Percentiles rank a stretch among this genome's conserved stretches.
phyloP scores from a whole-genome alignment of 331 rosid species.

The Phaseolus coccineus region DNA sequence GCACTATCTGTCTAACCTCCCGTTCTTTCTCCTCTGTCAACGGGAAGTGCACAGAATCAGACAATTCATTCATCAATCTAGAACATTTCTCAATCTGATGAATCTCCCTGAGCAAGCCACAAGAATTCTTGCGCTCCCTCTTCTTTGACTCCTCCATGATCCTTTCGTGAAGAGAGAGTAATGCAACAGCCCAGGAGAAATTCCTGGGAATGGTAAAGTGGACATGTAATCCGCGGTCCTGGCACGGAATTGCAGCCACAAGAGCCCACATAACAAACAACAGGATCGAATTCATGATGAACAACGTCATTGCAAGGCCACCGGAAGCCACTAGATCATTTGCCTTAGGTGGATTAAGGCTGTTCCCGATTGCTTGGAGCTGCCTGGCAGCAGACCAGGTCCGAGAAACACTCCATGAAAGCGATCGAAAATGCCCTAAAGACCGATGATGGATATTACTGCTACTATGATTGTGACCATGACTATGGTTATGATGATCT shows the following conservation, averaged over 20 bases:
- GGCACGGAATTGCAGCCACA: constrained; percentile 98
- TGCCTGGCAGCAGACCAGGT: constrained; percentile 94
- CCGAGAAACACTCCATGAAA: constrained; percentile 94
- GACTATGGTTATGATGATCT: constrained; percentile 35
- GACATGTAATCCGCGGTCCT: constrained; percentile 88
- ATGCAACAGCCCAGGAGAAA: constrained; percentile 70
- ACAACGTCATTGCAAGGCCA: constrained; percentile 74
- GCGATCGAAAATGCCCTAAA: constrained; percentile 78
- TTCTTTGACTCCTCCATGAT: constrained; percentile 86
- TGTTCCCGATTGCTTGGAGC: constrained; percentile 86
- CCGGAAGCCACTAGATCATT: constrained; percentile 68
- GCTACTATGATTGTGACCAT: not conserved
- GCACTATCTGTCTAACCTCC: constrained; percentile 77
- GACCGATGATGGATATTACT: constrained; percentile 52
- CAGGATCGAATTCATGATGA: constrained; percentile 67
- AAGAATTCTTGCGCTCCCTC: constrained; percentile 77
- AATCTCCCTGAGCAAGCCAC: constrained; percentile 85
- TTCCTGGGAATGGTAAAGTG: constrained; percentile 74
- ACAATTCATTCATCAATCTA: constrained; percentile 69
- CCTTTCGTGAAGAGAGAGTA: constrained; percentile 73
- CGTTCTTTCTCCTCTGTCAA: constrained; percentile 72
- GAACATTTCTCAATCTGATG: constrained; percentile 82
- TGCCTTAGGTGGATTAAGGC: constrained; percentile 66
- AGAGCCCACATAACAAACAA: constrained; percentile 89
- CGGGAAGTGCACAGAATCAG: constrained; percentile 79